Conservation (phyloP, 2,329 filamentous ascomycete species). For the Penicillium hesseltinei region DNA sequence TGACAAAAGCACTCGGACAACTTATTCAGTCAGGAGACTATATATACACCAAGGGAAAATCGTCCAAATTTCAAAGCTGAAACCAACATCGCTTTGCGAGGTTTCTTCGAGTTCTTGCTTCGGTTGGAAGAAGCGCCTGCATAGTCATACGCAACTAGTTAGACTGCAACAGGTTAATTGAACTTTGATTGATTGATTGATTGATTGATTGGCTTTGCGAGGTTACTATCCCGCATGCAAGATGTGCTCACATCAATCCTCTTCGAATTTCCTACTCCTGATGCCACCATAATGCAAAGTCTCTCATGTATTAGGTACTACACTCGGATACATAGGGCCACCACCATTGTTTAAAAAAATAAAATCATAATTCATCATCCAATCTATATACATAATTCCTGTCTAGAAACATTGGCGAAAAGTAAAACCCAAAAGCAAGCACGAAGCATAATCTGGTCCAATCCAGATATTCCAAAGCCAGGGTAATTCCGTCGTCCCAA, state of each 20-base stretch:
- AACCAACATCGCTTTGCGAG: background rate
- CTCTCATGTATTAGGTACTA: background rate
- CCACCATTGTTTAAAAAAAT: background rate
- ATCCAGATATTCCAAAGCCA: conserved; percentile 2
- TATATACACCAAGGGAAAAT: background rate
- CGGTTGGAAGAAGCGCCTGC: too few species aligned
- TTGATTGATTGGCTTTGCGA: background rate
- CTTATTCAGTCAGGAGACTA: too few species aligned
- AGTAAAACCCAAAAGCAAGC: background rate
- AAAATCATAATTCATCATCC: conserved; percentile 18
- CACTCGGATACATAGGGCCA: background rate
- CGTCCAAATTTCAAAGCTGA: background rate
- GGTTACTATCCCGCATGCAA: too few species aligned
- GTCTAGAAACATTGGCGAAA: background rate
- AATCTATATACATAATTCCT: conserved; percentile 10
- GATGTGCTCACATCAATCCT: too few species aligned
- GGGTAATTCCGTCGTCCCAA: conserved; percentile 1
- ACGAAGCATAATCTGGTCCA: background rate
- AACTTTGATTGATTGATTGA: too few species aligned
- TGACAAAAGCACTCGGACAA: background rate
- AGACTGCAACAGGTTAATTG: too few species aligned
- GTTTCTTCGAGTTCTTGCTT: too few species aligned
- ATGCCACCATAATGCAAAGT: too few species aligned
- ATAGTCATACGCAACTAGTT: too few species aligned
- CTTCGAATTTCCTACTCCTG: too few species aligned